Base-by-base conservation (phyloP, 768 basidiomycete genomes). In the Hericium rajendrae region DNA sequence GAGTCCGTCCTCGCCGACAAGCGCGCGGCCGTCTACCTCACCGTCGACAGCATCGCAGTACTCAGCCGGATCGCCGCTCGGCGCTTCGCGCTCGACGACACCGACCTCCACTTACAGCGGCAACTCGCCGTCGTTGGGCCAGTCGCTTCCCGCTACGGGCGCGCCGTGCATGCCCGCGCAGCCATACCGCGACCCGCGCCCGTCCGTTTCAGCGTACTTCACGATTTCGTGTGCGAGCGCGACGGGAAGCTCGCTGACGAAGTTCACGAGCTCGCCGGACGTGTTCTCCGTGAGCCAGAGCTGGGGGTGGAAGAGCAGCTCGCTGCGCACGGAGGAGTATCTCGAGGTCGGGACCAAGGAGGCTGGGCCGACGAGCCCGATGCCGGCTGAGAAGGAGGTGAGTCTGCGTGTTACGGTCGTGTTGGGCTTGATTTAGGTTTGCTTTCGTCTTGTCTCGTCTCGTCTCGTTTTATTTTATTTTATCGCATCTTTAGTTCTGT, bases 231-330 rank as follows among this genome's bases (percentile, higher is more conserved):
- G 93, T 65, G 80, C 88, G 0, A 90, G 84, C 57, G 82, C 85
- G 16, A 85, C 86, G 6, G 92, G 94, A 2, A 82, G 89, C 6
- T 85, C 85, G 32, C 76, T 92, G 66, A 93, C 90, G 54, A 77
- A 84, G 40, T 95, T 95, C 68, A 81, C 85, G 51, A 93, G 90
- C 61, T 80, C 85, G 3, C 94, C 94, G 1, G 94, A 97, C 66
- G 77, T 80, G 48, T 95, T 97, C 67, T 77, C 84, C 28, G 77
- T 92, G 48, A 83, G 84, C 59, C 91, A 94, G 75, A 91, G 88
- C 60, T 95, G 92, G 94, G 94, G 93, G 0, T 94, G 93, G 93
- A 93, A 92, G 72, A 79, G 77, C 54, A 78, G 76, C 57, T 78
- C 79, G 18, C 66, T 85, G 52, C 67, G 77, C 43, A 71, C 71